Evolutionary conservation across 2,329 filamentous ascomycete genomes (phyloP).

Genomic region (Aspergillus japonicus): DNA sequence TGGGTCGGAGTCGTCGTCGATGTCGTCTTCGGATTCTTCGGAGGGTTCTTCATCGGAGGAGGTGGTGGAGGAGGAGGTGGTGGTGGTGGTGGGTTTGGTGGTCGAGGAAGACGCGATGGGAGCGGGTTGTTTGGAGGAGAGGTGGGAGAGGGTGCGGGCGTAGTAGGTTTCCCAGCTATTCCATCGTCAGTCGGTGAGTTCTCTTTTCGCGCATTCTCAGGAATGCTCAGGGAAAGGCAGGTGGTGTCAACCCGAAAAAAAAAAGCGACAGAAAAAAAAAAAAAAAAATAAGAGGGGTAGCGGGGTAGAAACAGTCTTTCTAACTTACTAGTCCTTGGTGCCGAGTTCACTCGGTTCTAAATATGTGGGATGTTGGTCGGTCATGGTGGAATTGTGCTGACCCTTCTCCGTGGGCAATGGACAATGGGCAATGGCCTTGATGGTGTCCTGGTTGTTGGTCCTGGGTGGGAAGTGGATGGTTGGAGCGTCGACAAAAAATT

Average conservation of each 20-base stretch:
- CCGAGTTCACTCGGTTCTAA: slow-evolving; percentile 78
- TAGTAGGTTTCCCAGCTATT: slow-evolving; percentile 61
- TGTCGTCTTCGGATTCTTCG: slow-evolving; percentile 59
- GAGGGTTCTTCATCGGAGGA: slow-evolving; percentile 61
- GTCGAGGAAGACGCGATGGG: slow-evolving; percentile 1
- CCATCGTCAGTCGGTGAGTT: no score
- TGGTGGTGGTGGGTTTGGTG: slow-evolving; percentile 4
- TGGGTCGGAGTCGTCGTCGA: slow-evolving; percentile 69
- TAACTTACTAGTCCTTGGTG: slow-evolving; percentile 81
- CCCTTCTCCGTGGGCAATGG: no score
- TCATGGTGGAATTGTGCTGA: slow-evolving; percentile 13
- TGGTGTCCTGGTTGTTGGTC: no score
- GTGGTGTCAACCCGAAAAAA: background rate
- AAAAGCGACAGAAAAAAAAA: background rate
- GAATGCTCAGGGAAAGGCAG: no score
- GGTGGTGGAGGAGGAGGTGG: slow-evolving; percentile 51
- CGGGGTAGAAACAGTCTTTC: slow-evolving; percentile 9
- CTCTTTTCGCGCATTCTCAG: no score
- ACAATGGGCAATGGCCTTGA: background rate
- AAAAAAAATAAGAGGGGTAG: background rate
- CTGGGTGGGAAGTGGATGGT: background rate
- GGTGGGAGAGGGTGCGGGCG: slow-evolving; percentile 42
- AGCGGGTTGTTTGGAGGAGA: slow-evolving; percentile 30
- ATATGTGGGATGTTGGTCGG: slow-evolving; percentile 54
- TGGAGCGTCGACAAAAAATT: no score